Evolutionary conservation across 2,329 filamentous ascomycete genomes (phyloP).

Genomic region (Cytospora piceae): DNA sequence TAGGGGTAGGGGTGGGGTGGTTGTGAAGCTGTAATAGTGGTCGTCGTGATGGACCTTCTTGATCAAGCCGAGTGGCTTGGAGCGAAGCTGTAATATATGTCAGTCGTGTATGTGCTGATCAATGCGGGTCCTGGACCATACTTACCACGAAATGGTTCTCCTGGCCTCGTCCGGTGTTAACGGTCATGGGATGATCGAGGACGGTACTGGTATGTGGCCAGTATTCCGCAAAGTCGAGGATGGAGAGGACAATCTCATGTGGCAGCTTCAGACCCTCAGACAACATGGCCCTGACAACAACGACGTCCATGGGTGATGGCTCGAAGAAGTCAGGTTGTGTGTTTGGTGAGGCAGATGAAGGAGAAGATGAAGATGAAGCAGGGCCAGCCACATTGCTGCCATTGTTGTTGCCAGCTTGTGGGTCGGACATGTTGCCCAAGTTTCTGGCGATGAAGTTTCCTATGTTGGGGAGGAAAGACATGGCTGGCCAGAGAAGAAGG

Average conservation of each 20-base stretch:
- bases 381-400: background rate
- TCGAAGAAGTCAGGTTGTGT: slow-evolving; percentile 22
- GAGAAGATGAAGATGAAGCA: background rate
- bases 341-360: background rate
- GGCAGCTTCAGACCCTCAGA: slow-evolving; percentile 50
- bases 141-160: slow-evolving; percentile 50
- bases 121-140: background rate
- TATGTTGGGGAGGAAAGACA: slow-evolving; percentile 23
- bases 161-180: background rate
- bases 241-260: slow-evolving; percentile 56
- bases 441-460: slow-evolving; percentile 3
- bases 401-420: background rate
- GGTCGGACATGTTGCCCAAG: background rate
- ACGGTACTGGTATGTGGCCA: slow-evolving; percentile 56
- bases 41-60: slow-evolving; percentile 36
- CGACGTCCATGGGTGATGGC: slow-evolving; percentile 53
- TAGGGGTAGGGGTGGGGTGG: slow-evolving; percentile 25
- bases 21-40: slow-evolving; percentile 32
- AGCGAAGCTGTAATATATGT: slow-evolving; percentile 42
- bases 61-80: slow-evolving; percentile 46
- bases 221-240: slow-evolving; percentile 65
- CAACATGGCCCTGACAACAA: slow-evolving; percentile 54
- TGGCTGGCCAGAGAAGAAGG: slow-evolving; percentile 12
- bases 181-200: slow-evolving; percentile 30
- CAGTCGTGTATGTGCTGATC: slow-evolving; percentile 1